Evolutionary conservation across 768 basidiomycete genomes (phyloP), one percentile per base, ranked within the genome.

Genomic region (Suillus lakei): DNA sequence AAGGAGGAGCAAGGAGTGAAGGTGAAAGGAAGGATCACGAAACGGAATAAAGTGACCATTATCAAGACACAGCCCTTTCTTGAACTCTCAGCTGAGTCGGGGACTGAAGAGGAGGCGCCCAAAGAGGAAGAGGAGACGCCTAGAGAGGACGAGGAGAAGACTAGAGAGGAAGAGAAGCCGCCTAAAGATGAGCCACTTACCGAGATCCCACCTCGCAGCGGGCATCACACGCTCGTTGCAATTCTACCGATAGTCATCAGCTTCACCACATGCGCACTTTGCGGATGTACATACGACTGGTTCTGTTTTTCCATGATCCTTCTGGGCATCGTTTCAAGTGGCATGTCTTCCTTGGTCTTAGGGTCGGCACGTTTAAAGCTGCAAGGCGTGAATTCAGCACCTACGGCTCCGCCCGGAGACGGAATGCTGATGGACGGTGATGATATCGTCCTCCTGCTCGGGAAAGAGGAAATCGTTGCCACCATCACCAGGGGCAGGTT

Each of bases 331-430:
- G 15, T 73, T 4, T 66, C 69, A 58, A 71, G 62, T 50, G 71
- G 71, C 21, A 7, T 70, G 4, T 62, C 71, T 18, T 67, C 71
- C 61, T 48, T 62, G 8, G 53, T 61, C 48, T 64, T 70, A n/a
- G 69, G 69, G 13, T 70, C 69, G 3, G 69, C 58, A 32, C 8
- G 32, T 32, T 32, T 38, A 41, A 36, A 67, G 69, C 28, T 51
- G 50, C 26, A 51, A 18, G 28, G 28, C 16, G 50, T 51, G 16
- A 46, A 46, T n/a, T 71, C 78, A 7, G 72, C 77, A 3, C 54
- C 60, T 1, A 69, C 69, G 12, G 71, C 69, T 1, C 78, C 78
- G 0, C 70, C 67, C 9, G 79, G 75, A 41, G 76, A 80, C 36
- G 78, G 79, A 18, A 15, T 77, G 48, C 8, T 69, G 53, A 43